A percentile compares a stretch with the other conserved stretches of the same genome.
Evolutionary conservation across 2,329 filamentous ascomycete species (phyloP).

Genomic region (Neoarthrinium moseri): DNA sequence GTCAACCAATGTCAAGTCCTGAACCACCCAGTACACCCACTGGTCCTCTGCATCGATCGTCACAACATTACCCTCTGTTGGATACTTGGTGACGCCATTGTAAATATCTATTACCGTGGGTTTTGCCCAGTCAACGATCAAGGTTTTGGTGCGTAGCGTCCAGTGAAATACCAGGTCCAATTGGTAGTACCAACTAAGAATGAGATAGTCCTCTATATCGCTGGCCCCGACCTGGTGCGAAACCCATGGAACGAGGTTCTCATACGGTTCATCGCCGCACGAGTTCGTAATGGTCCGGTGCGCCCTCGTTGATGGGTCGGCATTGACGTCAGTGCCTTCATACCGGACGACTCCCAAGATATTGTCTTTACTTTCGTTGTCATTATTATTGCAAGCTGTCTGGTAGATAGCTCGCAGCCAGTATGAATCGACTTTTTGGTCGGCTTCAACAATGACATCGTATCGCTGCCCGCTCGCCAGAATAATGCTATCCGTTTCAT

Average conservation of each 20-base stretch:
- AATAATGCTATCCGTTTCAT: slow-evolving; percentile 41
- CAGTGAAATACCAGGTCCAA: slow-evolving; percentile 37
- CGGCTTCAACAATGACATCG: slow-evolving; percentile 43
- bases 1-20: slow-evolving; percentile 15
- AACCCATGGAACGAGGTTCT: slow-evolving; percentile 31
- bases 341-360: slow-evolving; percentile 50
- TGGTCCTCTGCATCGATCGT: slow-evolving; percentile 19
- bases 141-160: slow-evolving; percentile 44
- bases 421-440: slow-evolving; percentile 37
- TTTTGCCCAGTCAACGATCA: slow-evolving; percentile 43
- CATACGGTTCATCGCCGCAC: slow-evolving; percentile 35
- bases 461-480: slow-evolving; percentile 35
- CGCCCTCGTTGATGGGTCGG: slow-evolving; percentile 15
- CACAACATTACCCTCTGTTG: slow-evolving; percentile 26
- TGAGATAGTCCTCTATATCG: slow-evolving; percentile 15
- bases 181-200: slow-evolving; percentile 9
- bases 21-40: slow-evolving; percentile 33
- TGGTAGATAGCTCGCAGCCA: slow-evolving; percentile 48
- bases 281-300: slow-evolving; percentile 16
- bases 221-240: slow-evolving; percentile 28
- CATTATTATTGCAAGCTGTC: slow-evolving; percentile 37
- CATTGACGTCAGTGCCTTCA: slow-evolving; percentile 18
- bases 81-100: slow-evolving; percentile 20
- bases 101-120: slow-evolving; percentile 38
- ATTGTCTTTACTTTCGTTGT: slow-evolving; percentile 30